These are phyloP conservation scores for Citrus reticulata DNA, from an alignment of 345 rosid species.

Conservation along the genomic window DNA sequence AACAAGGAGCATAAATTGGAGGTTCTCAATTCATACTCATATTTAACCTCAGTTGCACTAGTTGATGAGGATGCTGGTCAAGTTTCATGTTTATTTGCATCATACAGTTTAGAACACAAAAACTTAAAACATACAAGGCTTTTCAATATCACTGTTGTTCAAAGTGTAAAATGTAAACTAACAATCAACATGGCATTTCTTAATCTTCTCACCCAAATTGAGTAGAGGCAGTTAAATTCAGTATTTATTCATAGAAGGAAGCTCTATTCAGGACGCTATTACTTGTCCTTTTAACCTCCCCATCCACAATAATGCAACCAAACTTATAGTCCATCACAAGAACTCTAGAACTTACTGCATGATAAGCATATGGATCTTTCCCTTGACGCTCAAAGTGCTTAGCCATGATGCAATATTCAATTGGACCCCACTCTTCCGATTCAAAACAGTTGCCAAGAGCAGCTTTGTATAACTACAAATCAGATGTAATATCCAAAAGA, in stretches of 20 bases:
- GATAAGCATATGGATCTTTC: constrained; percentile 87
- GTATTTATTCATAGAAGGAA: neutral
- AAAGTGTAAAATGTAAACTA: neutral
- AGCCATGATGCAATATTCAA: constrained; percentile 74
- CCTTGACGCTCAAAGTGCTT: constrained; percentile 96
- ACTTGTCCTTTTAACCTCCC: neutral
- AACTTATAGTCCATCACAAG: neutral
- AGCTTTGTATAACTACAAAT: constrained; percentile 67
- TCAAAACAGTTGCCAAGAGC: constrained; percentile 91
- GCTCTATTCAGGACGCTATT: neutral
- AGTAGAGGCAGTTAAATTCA: neutral
- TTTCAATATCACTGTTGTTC: neutral
- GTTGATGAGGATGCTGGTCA: neutral
- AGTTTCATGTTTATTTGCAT: neutral
- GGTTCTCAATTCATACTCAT: neutral
- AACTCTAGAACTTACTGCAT: constrained; percentile 50
- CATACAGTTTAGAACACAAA: neutral
- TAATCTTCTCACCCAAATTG: neutral
- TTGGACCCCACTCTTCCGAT: constrained; percentile 81
- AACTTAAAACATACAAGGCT: neutral
- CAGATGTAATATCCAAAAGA: neutral
- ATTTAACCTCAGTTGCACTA: neutral
- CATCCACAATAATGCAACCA: neutral
- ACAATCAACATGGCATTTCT: neutral
- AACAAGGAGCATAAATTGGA: neutral